Percentiles rank a stretch among this genome's conserved stretches.
phyloP scores from a whole-genome alignment of 257 asterid species.

The Solanum chaucha region DNA sequence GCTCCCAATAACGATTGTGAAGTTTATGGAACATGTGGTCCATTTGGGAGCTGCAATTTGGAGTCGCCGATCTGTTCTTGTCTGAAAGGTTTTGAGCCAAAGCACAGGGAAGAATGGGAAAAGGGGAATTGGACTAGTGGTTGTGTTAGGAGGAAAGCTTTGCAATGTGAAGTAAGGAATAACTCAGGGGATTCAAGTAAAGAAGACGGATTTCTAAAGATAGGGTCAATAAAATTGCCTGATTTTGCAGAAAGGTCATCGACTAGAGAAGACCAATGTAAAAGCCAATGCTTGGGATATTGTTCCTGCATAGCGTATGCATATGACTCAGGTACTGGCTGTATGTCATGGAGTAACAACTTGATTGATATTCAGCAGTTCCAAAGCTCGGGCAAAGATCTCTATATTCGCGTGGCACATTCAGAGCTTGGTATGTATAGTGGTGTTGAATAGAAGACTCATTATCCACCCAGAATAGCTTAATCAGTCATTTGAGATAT shows the following conservation, averaged over 20 bases:
- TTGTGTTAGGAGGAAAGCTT: not conserved
- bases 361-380: conserved; percentile 37
- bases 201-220: not conserved
- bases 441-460: not conserved
- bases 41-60: conserved; percentile 29
- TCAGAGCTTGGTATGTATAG: conserved; percentile 42
- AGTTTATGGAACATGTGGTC: conserved; percentile 35
- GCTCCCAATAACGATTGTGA: conserved; percentile 29
- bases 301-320: conserved; percentile 56
- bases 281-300: conserved; percentile 14
- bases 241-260: not conserved
- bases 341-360: conserved; percentile 33
- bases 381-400: conserved; percentile 21
- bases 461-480: not conserved
- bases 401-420: conserved; percentile 33
- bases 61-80: conserved; percentile 9
- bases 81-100: not conserved
- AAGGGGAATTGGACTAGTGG: not conserved
- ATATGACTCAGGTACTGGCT: conserved; percentile 18
- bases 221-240: conserved; percentile 1
- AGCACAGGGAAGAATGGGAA: conserved; percentile 3
- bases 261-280: not conserved
- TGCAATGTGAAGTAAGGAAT: not conserved
- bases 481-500: not conserved
- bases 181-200: not conserved